phyloP scores from a whole-genome alignment of 176 grass and related monocot genomes.

The Olyra latifolia region DNA sequence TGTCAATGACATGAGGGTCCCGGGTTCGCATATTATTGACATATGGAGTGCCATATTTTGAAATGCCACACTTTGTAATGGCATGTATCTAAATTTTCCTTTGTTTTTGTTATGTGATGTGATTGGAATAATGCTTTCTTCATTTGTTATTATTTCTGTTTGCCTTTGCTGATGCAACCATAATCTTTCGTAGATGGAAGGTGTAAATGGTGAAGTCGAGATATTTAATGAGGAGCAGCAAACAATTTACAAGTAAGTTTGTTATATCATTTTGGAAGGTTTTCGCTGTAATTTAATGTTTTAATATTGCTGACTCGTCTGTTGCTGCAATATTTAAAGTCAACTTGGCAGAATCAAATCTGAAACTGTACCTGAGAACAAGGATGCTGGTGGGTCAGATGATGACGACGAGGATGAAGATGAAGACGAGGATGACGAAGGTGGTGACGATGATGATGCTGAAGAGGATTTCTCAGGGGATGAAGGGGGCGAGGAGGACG shows the following conservation, averaged over 20 bases:
- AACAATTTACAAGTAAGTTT: slow-evolving; percentile 47
- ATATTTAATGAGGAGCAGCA: slow-evolving; percentile 30
- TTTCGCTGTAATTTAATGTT: not conserved
- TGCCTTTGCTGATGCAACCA: not conserved
- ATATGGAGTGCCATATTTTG: too few species aligned
- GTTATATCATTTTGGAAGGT: not conserved
- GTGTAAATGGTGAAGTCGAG: not conserved
- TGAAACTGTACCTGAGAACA: slow-evolving; percentile 49
- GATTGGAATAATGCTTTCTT: not conserved
- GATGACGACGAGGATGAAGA: slow-evolving; percentile 49
- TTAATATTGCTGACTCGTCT: not conserved
- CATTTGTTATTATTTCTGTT: not conserved
- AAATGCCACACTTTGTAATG: too few species aligned
- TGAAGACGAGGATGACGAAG: slow-evolving; percentile 45
- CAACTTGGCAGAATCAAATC: slow-evolving; percentile 52
- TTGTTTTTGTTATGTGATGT: not conserved
- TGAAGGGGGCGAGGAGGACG: slow-evolving; percentile 49
- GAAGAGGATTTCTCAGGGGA: slow-evolving; percentile 55
- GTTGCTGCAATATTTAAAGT: slow-evolving; percentile 34
- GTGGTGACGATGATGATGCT: slow-evolving; percentile 46
- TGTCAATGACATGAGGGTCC: too few species aligned
- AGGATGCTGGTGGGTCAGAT: slow-evolving; percentile 68
- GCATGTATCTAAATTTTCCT: too few species aligned
- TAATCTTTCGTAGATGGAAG: slow-evolving; percentile 37
- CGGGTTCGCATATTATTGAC: too few species aligned